Evolutionary conservation across 805 yeast genomes (phyloP).

Genomic region (Peterozyma toletana): DNA sequence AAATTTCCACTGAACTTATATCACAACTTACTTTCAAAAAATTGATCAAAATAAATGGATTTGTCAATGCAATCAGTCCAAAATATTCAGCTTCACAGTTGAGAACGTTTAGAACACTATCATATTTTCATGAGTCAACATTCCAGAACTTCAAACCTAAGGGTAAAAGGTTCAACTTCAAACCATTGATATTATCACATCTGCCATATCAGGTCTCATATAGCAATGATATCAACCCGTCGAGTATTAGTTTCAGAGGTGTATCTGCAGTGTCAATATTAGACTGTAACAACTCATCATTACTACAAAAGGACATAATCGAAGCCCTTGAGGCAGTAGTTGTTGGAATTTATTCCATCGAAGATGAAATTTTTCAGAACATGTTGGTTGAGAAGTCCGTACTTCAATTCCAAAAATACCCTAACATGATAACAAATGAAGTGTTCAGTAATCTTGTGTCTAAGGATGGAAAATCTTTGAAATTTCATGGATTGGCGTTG

Average conservation of each 20-base stretch:
- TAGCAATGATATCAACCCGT: conserved; percentile 13
- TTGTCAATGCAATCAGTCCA: conserved; percentile 12
- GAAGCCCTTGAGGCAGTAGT: conserved; percentile 33
- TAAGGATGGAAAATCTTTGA: conserved; percentile 2
- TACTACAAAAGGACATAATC: conserved; percentile 24
- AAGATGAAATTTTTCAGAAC: conserved; percentile 14
- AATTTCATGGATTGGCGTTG: conserved; percentile 47
- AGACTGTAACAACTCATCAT: conserved; percentile 19
- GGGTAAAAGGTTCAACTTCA: conserved; percentile 26
- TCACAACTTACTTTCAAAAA: conserved; percentile 18
- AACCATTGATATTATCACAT: conserved; percentile 26
- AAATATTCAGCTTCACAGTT: conserved; percentile 44
- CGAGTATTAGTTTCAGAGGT: conserved; percentile 17
- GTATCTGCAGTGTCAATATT: conserved; percentile 27
- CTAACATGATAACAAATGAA: conserved; percentile 19
- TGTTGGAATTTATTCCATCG: conserved; percentile 29
- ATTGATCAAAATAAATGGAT: conserved; percentile 26
- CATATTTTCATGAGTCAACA: conserved; percentile 40
- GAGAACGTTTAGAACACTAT: conserved; percentile 40
- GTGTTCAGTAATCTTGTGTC: no score
- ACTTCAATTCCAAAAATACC: conserved; percentile 13
- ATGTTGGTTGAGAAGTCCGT: conserved; percentile 1
- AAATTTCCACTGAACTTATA: conserved; percentile 20
- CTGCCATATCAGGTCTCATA: conserved; percentile 35
- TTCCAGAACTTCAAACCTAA: conserved; percentile 1